A percentile compares a stretch with the other conserved stretches of the same genome.
These are phyloP conservation scores for Fraxinus anomala DNA, from an alignment of 257 asterid species.

Conservation along the genomic window DNA sequence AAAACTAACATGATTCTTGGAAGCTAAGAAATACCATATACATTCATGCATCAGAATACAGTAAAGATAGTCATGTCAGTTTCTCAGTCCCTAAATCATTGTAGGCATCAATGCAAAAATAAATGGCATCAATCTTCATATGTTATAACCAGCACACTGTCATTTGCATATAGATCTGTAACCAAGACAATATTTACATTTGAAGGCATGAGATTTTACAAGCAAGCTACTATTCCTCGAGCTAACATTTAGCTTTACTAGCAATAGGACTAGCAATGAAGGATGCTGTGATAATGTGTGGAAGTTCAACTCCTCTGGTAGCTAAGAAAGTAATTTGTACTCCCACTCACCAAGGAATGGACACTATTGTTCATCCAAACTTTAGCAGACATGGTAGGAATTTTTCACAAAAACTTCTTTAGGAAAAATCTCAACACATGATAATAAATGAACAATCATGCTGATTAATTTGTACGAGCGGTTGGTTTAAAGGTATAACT, in stretches of 20 bases:
- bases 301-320: too few species aligned
- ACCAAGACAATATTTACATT: neutral
- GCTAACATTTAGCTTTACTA: neutral
- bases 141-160: neutral
- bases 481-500: neutral
- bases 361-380: neutral
- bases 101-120: neutral
- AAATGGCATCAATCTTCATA: neutral
- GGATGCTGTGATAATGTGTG: too few species aligned
- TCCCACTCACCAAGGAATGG: neutral
- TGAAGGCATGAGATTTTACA: neutral
- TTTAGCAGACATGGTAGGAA: too few species aligned
- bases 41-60: too few species aligned
- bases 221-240: neutral
- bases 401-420: neutral
- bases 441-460: neutral
- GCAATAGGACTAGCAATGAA: too few species aligned
- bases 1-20: too few species aligned
- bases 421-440: neutral
- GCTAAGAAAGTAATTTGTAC: too few species aligned
- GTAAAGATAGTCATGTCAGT: neutral
- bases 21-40: too few species aligned
- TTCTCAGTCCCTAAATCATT: neutral
- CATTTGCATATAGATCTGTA: neutral
- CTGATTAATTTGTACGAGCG: too few species aligned